These are phyloP conservation scores for Phytophthora chlamydospora DNA, from an alignment of 352 stramenopile genomes.

Conservation along the genomic window DNA sequence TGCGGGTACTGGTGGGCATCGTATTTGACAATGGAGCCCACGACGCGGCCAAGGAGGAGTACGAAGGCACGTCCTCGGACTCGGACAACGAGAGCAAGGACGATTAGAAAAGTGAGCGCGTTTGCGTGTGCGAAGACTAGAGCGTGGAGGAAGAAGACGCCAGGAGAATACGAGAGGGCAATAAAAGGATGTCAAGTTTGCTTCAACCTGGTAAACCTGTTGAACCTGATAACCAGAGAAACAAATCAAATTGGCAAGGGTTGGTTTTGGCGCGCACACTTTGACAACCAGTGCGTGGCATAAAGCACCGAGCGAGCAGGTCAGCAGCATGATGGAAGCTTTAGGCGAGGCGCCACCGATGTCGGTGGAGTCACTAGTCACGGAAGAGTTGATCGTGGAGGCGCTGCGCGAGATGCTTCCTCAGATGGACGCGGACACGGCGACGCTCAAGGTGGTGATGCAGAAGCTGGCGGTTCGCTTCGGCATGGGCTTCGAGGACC, in stretches of 20 bases:
- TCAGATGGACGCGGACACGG: slow-evolving; percentile 53
- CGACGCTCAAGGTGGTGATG: slow-evolving; percentile 58
- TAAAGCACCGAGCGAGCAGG: not conserved
- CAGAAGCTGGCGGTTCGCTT: slow-evolving; percentile 59
- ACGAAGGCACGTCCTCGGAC: slow-evolving; percentile 84
- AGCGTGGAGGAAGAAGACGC: slow-evolving; percentile 12
- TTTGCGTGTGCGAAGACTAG: slow-evolving; percentile 17
- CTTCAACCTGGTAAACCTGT: no score
- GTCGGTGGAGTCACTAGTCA: slow-evolving; percentile 26
- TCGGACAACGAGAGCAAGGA: slow-evolving; percentile 77
- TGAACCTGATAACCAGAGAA: not conserved
- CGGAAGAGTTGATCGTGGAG: slow-evolving; percentile 32
- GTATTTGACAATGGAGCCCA: slow-evolving; percentile 72
- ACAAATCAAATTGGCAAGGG: slow-evolving; percentile 5
- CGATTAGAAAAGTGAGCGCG: slow-evolving; percentile 42
- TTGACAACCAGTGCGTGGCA: slow-evolving; percentile 24
- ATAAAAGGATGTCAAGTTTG: slow-evolving; percentile 6
- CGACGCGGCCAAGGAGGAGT: slow-evolving; percentile 83
- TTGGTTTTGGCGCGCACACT: slow-evolving; percentile 22
- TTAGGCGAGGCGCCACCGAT: slow-evolving; percentile 21
- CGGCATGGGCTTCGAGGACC: slow-evolving; percentile 42
- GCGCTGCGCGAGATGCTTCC: slow-evolving; percentile 64
- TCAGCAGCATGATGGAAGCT: slow-evolving; percentile 36
- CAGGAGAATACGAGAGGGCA: slow-evolving; percentile 8
- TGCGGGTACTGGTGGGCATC: slow-evolving; percentile 72